These are phyloP conservation scores for Hyaloperonospora arabidopsidis DNA, from an alignment of 352 stramenopile genomes.

Conservation along the genomic window DNA sequence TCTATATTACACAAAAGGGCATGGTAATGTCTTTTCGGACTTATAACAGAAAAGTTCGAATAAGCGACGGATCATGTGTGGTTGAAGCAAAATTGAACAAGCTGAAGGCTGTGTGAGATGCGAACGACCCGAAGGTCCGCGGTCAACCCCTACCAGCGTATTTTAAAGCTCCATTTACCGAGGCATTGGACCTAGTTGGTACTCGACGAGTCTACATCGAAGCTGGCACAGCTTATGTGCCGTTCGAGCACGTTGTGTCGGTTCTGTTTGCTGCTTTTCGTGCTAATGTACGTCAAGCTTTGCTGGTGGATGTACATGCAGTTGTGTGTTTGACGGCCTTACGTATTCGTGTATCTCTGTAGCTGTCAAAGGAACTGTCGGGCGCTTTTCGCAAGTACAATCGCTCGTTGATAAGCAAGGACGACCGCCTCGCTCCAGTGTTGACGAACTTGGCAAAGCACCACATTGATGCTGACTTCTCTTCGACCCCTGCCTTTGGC, in stretches of 20 bases:
- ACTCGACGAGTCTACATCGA: conserved; percentile 91
- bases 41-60: no score
- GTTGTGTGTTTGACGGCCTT: conserved; percentile 2
- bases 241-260: conserved; percentile 89
- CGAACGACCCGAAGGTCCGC: conserved; percentile 42
- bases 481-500: conserved; percentile 26
- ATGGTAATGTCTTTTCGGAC: no score
- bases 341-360: conserved; percentile 6
- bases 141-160: conserved; percentile 62
- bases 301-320: neutral
- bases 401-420: conserved; percentile 85
- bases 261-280: conserved; percentile 92
- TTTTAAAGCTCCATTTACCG: conserved; percentile 96
- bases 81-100: conserved; percentile 52
- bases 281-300: conserved; percentile 44
- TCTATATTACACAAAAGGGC: no score
- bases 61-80: no score
- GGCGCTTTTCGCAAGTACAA: conserved; percentile 84
- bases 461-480: conserved; percentile 91
- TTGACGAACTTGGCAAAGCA: conserved; percentile 94
- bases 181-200: conserved; percentile 90
- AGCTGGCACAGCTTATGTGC: conserved; percentile 92
- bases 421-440: conserved; percentile 90
- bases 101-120: conserved; percentile 65
- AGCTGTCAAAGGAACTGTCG: conserved; percentile 88